Base-by-base conservation (phyloP, 2,329 filamentous ascomycete genomes). In the Meredithiella fracta region DNA sequence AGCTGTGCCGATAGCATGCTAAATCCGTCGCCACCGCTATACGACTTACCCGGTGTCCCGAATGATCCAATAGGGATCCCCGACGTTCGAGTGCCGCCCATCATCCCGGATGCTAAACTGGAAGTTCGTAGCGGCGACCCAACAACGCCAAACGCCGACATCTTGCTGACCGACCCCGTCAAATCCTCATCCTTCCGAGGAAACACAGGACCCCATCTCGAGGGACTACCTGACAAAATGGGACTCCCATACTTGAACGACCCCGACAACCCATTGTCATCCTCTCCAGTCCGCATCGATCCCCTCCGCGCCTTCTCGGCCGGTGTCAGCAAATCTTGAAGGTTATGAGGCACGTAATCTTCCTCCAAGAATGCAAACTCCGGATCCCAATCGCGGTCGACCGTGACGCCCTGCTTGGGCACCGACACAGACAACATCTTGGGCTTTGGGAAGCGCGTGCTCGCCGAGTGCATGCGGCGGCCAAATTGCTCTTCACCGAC, bases 301-400 rank as follows among this genome's bases (percentile, higher is more conserved):
- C 80, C 79, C 51, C 81, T 70, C 9, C 81, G 72, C 9, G 79
- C 81, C 65, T 83, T 83, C 64, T 85, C 81, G 14, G 79, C 78
- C 1, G 80, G 79, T 2, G 81, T 85, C 61, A 85, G 67, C 14
- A 85, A 71, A 59, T 84, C 80, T 62, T 81, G 79, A 37, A 83
- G 69, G 58, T 80, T 77, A 59, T 78, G 85, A 0, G 91, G 92
- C 8, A 97, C 74, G 63, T 92, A 86, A 64, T 94, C 89, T 64
- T 94, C 90, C 66, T 94, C 87, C 63, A 73, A 64, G 62, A 92
- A 91, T 29, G 83, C 78, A 63, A 94, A 92, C 56, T 78, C 75
- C 56, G 73, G 67, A 51, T 81, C 78, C 80, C 80, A 83, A 62
- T 83, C 80, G 56, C 73, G 73, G 61, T 83, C 79, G 25, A 78